These are phyloP conservation scores for Rhynchospora pubera DNA, from an alignment of 176 grass and related monocot genomes.

Conservation along the genomic window DNA sequence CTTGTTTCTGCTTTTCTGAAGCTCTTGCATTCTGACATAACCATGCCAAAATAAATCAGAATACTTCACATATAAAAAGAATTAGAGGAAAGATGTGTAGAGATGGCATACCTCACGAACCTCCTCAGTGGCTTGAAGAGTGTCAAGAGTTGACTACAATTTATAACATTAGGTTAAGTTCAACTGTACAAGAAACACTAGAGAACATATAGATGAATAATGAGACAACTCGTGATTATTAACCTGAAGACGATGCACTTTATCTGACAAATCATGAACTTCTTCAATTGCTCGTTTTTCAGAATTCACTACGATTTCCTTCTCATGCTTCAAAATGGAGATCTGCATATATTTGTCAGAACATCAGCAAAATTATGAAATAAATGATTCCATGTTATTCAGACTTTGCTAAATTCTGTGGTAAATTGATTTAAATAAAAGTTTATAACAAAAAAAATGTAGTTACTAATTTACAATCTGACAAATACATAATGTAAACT, in stretches of 20 bases:
- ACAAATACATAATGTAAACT: not conserved
- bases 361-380: not conserved
- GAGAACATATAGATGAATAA: not conserved
- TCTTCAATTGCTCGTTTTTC: conserved; percentile 76
- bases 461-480: not conserved
- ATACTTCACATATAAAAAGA: conserved; percentile 14
- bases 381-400: not conserved
- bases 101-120: conserved; percentile 69
- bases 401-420: not conserved
- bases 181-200: conserved; percentile 14
- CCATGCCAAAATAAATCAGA: conserved; percentile 22
- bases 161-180: conserved; percentile 11
- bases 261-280: conserved; percentile 48
- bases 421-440: conserved; percentile 6
- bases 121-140: conserved; percentile 65
- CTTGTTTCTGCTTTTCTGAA: conserved; percentile 54
- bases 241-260: conserved; percentile 89
- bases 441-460: not conserved
- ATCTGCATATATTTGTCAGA: conserved; percentile 34
- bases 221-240: not conserved
- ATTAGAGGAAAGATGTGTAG: not conserved
- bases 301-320: conserved; percentile 58
- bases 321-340: conserved; percentile 74
- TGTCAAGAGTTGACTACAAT: conserved; percentile 78
- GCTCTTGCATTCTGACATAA: conserved; percentile 72